A percentile compares a stretch with the other conserved stretches of the same genome.
These are phyloP conservation scores for Allium sativum DNA, from an alignment of 106 monocot species.

Conservation along the genomic window DNA sequence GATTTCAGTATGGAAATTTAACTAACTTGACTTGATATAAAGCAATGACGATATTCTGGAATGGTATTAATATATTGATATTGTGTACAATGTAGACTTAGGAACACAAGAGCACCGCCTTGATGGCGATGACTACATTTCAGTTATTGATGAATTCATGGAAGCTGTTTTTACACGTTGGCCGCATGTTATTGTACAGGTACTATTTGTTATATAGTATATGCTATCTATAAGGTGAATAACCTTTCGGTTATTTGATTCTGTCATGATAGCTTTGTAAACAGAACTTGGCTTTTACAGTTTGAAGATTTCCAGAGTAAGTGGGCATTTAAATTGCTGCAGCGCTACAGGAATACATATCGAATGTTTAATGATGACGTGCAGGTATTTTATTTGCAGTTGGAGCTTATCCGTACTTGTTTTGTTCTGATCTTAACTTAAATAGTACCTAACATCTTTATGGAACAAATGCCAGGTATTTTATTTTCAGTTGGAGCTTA, in stretches of 20 bases:
- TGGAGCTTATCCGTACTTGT: no score
- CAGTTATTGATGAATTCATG: constrained; percentile 99
- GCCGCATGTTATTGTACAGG: constrained; percentile 99
- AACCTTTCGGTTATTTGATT: background rate
- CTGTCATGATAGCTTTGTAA: background rate
- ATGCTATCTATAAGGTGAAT: background rate
- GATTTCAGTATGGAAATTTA: no score
- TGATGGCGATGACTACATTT: constrained; percentile 84
- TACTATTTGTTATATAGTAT: constrained; percentile 9
- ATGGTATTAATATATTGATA: background rate
- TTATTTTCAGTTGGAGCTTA: no score
- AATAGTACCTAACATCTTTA: no score
- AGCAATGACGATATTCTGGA: no score
- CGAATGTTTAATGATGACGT: constrained; percentile 99
- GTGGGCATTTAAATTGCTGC: constrained; percentile 93
- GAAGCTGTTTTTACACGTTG: constrained; percentile 98
- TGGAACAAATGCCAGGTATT: no score
- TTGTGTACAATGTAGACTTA: constrained; percentile 37
- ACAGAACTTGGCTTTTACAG: constrained; percentile 23
- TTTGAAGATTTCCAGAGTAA: constrained; percentile 99
- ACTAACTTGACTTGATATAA: no score
- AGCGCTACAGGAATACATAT: constrained; percentile 80
- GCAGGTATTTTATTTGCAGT: constrained; percentile 38
- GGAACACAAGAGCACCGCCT: constrained; percentile 83
- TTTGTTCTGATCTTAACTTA: no score